Conservation (phyloP, 169 alveolate genomes). For the Plasmodium cynomolgi region DNA sequence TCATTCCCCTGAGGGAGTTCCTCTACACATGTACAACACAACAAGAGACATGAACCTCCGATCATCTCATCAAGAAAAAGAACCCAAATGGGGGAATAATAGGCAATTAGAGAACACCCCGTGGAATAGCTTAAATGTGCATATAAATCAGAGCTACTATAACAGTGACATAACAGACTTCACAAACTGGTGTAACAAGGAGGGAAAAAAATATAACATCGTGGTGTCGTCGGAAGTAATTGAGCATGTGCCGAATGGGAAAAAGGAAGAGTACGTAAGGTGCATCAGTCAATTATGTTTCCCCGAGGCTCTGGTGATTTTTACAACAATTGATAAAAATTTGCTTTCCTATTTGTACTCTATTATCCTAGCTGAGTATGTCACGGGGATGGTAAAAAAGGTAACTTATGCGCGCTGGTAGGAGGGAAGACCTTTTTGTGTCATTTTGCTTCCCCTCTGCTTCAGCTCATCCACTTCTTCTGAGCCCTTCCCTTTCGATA, state of each 20-base stretch:
- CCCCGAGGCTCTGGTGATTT: constrained; percentile 14
- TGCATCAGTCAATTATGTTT: constrained; percentile 16
- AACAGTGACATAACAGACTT: constrained; percentile 31
- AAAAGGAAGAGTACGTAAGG: constrained; percentile 6
- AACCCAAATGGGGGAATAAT: not conserved
- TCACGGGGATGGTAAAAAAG: constrained; percentile 22
- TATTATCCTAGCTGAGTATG: constrained; percentile 15
- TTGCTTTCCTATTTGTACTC: constrained; percentile 17
- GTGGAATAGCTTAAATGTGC: not conserved
- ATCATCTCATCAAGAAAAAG: not conserved
- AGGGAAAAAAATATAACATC: constrained; percentile 24
- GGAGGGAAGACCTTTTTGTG: not conserved
- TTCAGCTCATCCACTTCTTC: not conserved
- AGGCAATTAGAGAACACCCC: not conserved
- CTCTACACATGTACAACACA: not conserved
- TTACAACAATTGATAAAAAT: constrained; percentile 34
- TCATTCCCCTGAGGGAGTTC: not conserved
- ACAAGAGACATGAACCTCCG: not conserved
- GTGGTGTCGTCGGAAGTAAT: constrained; percentile 49
- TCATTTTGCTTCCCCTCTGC: not conserved
- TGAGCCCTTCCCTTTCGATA: not conserved
- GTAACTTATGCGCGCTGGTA: not conserved
- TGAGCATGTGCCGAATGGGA: constrained; percentile 43
- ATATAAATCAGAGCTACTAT: constrained; percentile 9
- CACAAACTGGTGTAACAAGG: not conserved